Base-by-base conservation (phyloP, 345 rosid species). In the Noccaea caerulescens region DNA sequence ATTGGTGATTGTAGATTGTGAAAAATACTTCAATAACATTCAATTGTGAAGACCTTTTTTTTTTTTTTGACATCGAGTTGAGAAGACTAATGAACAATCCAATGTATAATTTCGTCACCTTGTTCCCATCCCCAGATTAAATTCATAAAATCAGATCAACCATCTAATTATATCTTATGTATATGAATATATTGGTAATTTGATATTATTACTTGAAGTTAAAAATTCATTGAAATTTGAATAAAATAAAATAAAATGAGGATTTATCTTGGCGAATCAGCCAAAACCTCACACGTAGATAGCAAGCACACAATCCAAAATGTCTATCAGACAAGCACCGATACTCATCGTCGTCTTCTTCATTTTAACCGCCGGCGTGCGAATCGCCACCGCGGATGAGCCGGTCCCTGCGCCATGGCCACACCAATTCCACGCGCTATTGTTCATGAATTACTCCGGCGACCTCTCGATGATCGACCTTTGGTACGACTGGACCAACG, bases 401-500 rank as follows among this genome's bases (percentile, higher is more conserved):
- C 88, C 94, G 14, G 79, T 79, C 1, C 94, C 95, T 3, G 50
- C 81, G 9, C 25, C 84, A 66, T 86, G 95, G 95, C 91, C 89
- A 4, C 80, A 33, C 34, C 89, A 86, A 47, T 86, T 88, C 78
- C 91, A 86, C 79, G 75, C 91, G 5, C 6, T 81, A 34, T 49
- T 83, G 56, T 77, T 88, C 80, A 83, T 83, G 86, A 83, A 86
- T 81, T 80, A 81, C 82, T 81, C 78, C 55, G 85, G 87, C 45
- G 49, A 72, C 14, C 88, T 88, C 16, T 86, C 85, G 73, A 76
- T 66, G 75, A 55, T 65, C 3, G 87, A 88, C 72, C 88, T 88
- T 36, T 88, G 91, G 91, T 88, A 86, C 76, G 89, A 86, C 38
- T 88, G 89, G 88, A 49, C 76, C 41, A 82, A 84, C 46, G 86